Base-by-base conservation (phyloP, 148 eudicot species). In the Vaccinium macrocarpon region DNA sequence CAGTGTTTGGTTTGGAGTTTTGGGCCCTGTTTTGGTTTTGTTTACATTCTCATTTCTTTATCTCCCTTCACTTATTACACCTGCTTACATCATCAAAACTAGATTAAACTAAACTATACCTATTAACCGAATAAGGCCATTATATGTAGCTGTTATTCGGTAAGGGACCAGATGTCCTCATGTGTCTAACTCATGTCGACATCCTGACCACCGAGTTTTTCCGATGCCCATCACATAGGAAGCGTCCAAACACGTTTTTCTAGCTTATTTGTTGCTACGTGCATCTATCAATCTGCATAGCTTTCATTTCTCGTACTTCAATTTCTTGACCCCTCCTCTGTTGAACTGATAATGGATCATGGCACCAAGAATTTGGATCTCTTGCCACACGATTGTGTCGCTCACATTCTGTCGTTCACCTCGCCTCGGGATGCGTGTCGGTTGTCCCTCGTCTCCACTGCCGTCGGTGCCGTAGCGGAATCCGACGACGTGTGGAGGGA, bases 371-470 rank as follows among this genome's bases (percentile, higher is more conserved):
- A 59, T 32, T 18, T 89, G 80, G 84, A 88, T 32, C 21, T 14
- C 12, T 56, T 90, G 87, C 89, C 92, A 13, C 87, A 83, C 75
- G 92, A 90, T 46, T 86, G 92, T 81, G 21, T 88, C 11, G 81
- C 81, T 46, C 68, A 13, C 10, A 70, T 90, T 18, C 87, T 88
- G 7, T 85, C 89, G 8, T 48, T 81, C 23, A 74, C 85, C 42
- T 85, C 92, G 15, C 89, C 90, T 23, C 57, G 57, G 3, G 90
- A 86, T 46, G 83, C 85, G 0, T 85, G 85, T 14, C 79, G 32
- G 3, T 72, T 81, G 32, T 82, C 86, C 10, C 21, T 76, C 10
- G 85, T 84, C 18, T 85, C 89, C 16, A 4, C 72, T 4, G 14
- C 18, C 46, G 48, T 87, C 9, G 86, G 77, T 3, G 80, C 16